Evolutionary conservation across 139 green algal genomes (phyloP), one percentile per base, ranked within the genome.

Genomic region (Haematococcus sp.): DNA sequence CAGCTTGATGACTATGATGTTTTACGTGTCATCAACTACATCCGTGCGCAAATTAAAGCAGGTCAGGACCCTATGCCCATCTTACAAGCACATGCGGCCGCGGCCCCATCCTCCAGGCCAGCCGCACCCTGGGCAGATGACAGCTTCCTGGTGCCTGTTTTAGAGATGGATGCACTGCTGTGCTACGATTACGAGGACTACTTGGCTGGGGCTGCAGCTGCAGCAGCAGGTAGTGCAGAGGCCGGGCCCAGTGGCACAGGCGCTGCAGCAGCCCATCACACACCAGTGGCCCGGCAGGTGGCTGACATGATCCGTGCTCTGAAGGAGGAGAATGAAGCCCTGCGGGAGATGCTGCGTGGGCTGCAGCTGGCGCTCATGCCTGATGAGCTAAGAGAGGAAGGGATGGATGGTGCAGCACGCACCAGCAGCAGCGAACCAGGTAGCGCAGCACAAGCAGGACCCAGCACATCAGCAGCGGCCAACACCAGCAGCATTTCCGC

Each of bases 1-100:
- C n/a, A n/a, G 2, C 79, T 96, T 27, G 88, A 91, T 58, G 86
- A 95, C 33, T 92, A 95, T 63, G 88, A 75, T 52, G 83, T 87
- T 4, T 89, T 98, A 46, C 81, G 78, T 1, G 72, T 88, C 65
- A 90, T 98, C 69, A 98, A 96, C 83, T 98, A 76, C 72, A 87
- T 95, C 13, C 77, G 92, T 0, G 27, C 46, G 0, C 59, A 87
- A 30, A 86, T 93, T 40, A 63, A 69, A 0, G 81, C 73, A 3
- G 87, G 87, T 0, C 59, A 64, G 1, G 84, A 93, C 73, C 86
- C 88, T 4, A 79, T 75, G 11, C 56, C 77, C 0, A 59, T 59
- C 0, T 61, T 94, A 22, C 67, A 61, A 0, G 51, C 76, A 3
- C 40, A 49, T 49, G 40, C 40, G 40, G 40, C 40, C 40, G 40